Conservation (phyloP, 805 yeast species). For the Pichia scutulata region DNA sequence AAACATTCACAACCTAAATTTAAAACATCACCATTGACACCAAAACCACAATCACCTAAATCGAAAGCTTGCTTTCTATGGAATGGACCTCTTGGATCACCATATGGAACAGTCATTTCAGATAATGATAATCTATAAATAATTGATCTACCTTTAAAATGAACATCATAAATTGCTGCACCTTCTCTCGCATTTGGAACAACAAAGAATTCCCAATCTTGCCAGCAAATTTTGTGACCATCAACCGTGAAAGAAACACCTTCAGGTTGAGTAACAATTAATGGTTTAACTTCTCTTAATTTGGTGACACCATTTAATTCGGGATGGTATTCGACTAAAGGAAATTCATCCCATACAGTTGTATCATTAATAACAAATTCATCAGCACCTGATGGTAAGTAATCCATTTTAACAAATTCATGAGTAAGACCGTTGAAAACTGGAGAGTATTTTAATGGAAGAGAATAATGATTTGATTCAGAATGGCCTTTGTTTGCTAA, state of each 20-base stretch:
- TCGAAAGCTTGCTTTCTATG: slow-evolving; percentile 85
- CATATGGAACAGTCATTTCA: slow-evolving; percentile 86
- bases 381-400: slow-evolving; percentile 72
- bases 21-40: slow-evolving; percentile 61
- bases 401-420: slow-evolving; percentile 65
- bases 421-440: slow-evolving; percentile 56
- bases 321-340: slow-evolving; percentile 66
- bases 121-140: slow-evolving; percentile 67
- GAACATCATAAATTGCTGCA: slow-evolving; percentile 61
- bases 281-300: slow-evolving; percentile 58
- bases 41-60: slow-evolving; percentile 80
- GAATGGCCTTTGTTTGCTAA: slow-evolving; percentile 56
- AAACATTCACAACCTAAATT: slow-evolving; percentile 76
- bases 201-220: slow-evolving; percentile 75
- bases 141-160: slow-evolving; percentile 68
- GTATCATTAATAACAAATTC: slow-evolving; percentile 44
- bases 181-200: slow-evolving; percentile 73
- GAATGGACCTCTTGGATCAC: slow-evolving; percentile 76
- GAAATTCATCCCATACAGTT: slow-evolving; percentile 51
- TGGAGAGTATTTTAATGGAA: slow-evolving; percentile 67
- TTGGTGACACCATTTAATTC: slow-evolving; percentile 49
- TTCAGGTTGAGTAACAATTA: slow-evolving; percentile 66
- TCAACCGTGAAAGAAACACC: slow-evolving; percentile 63
- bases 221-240: slow-evolving; percentile 65
- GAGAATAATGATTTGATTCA: slow-evolving; percentile 69